Percentiles rank a stretch among this genome's conserved stretches.
Evolutionary conservation across 1,139 yeast species (phyloP).

Genomic region (Insectozyma bohioensis): DNA sequence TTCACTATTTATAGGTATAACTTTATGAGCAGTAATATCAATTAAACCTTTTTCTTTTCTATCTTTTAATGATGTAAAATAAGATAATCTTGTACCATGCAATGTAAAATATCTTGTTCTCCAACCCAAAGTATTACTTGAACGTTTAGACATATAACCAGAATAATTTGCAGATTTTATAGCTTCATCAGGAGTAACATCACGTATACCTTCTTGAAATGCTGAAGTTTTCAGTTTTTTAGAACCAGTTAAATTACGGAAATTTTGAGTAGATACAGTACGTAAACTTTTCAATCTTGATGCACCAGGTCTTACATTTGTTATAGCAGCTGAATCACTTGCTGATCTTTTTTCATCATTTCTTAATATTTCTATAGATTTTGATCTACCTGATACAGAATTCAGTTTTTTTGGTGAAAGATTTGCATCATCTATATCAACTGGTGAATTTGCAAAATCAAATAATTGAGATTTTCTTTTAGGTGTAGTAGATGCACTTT

Average conservation of each 20-base stretch:
- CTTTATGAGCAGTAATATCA: constrained; percentile 94
- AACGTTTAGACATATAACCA: constrained; percentile 94
- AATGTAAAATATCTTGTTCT: constrained; percentile 83
- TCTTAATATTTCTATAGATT: constrained; percentile 12
- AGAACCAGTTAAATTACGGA: constrained; percentile 41
- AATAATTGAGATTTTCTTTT: constrained; percentile 8
- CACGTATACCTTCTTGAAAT: constrained; percentile 86
- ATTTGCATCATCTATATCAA: constrained; percentile 34
- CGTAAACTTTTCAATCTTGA: constrained; percentile 42
- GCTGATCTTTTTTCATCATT: constrained; percentile 35
- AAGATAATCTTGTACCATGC: constrained; percentile 90
- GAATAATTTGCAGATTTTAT: constrained; percentile 71
- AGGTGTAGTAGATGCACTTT: not conserved
- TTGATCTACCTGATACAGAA: constrained; percentile 19
- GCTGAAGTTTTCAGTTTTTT: constrained; percentile 80
- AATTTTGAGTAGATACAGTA: constrained; percentile 46
- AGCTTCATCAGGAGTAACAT: constrained; percentile 75
- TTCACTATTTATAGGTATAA: constrained; percentile 54
- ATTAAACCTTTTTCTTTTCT: constrained; percentile 86
- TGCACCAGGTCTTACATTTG: constrained; percentile 12
- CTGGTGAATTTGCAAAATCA: constrained; percentile 13
- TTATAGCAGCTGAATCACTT: constrained; percentile 22
- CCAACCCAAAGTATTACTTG: constrained; percentile 89
- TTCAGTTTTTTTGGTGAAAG: constrained; percentile 42
- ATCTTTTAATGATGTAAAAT: constrained; percentile 79